Base-by-base conservation (phyloP, 2,329 filamentous ascomycete genomes). In the Boeremia exigua region DNA sequence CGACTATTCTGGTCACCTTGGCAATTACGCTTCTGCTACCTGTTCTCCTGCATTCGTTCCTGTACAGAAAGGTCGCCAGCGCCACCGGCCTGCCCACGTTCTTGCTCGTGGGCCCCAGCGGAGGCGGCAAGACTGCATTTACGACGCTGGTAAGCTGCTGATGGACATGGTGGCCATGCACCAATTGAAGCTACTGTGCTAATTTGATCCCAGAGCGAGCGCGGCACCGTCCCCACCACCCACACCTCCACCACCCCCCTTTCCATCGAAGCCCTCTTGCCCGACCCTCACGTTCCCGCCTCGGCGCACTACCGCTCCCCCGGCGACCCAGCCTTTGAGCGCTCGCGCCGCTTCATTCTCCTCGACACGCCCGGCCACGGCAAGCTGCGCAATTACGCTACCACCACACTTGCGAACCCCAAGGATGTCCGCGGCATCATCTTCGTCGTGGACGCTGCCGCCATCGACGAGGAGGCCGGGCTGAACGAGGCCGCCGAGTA, bases 331-430 rank as follows among this genome's bases (percentile, higher is more conserved):
- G 82, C 86, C 9, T 77, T 78, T 44, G 70, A 73, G 55, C 76
- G 80, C 59, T 65, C 75, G 3, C 86, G 89, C 71, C 89, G 87
- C 72, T 91, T 95, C 73, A 80, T 90, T 36, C 80, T 98, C 30
- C 79, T 91, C 70, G 95, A 99, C 78, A 98, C 94, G 0, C 95
- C 95, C 0, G 95, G 95, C 34, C 95, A 99, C 79, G 92, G 92
- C 67, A 99, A 99, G 79, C 86, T 99, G 56, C 91, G 95, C 58
- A 84, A 86, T 66, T 81, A 86, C 62, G 87, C 90, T 3, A 80
- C 89, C 55, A 76, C 80, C 37, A 70, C 79, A 12, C 78, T 86
- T 55, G 75, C 76, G 17, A 73, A 81, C 47, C 70, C 80, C 17
- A 69, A 75, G 30, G 67, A 77, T 55, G 79, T 94, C 43, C 84